These are phyloP conservation scores for Cyclotella baltica DNA, from an alignment of 108 stramenopile genomes.

Conservation along the genomic window DNA sequence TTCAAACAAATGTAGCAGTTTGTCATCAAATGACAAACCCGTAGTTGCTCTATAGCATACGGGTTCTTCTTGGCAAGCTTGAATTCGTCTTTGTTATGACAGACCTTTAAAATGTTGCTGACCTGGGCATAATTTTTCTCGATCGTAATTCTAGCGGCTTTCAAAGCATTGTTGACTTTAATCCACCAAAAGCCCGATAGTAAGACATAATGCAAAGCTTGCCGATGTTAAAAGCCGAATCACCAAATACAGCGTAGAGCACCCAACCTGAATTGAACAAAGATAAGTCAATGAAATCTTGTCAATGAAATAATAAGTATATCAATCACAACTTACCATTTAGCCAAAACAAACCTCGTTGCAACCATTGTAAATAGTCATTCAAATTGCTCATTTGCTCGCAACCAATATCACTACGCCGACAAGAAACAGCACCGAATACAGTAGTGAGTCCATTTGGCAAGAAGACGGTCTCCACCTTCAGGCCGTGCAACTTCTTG, in stretches of 20 bases:
- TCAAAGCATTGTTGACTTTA: no score
- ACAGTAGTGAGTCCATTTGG: constrained; percentile 22
- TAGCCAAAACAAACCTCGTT: constrained; percentile 9
- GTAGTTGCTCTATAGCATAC: constrained; percentile 26
- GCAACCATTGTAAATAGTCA: not conserved
- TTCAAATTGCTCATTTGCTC: constrained; percentile 17
- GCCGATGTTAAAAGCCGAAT: no score
- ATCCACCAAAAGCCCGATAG: no score
- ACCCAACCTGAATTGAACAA: constrained; percentile 1
- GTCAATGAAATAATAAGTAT: not conserved
- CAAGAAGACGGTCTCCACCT: constrained; percentile 6
- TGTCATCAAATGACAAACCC: constrained; percentile 15
- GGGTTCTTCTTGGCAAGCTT: constrained; percentile 17
- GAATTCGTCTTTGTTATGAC: not conserved
- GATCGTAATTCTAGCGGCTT: constrained; percentile 19
- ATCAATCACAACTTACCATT: no score
- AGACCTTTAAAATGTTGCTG: constrained; percentile 7
- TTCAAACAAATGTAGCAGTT: no score
- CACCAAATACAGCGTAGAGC: no score
- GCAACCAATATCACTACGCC: not conserved
- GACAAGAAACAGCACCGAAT: constrained; percentile 19
- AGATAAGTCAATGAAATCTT: not conserved
- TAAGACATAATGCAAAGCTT: no score
- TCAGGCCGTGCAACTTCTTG: constrained; percentile 23
- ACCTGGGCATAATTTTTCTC: constrained; percentile 14